Evolutionary conservation across 768 basidiomycete species (phyloP).

Genomic region (Tylopilus balloui): DNA sequence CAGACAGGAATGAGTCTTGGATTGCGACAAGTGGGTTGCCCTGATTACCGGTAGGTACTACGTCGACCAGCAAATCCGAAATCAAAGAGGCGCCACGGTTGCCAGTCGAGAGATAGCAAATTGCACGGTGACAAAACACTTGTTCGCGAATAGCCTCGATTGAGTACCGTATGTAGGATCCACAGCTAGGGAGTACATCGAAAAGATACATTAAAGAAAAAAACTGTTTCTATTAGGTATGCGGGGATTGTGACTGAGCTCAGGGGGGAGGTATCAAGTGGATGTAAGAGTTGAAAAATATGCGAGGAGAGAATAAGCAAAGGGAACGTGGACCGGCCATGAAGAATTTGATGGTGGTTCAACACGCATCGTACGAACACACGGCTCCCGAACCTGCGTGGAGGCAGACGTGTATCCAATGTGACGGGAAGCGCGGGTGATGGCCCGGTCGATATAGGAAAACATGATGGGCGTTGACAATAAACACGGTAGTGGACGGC

Average conservation of each 20-base stretch:
- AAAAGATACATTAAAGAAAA: constrained; percentile 24
- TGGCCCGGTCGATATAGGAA: constrained; percentile 6
- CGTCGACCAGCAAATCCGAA: not conserved
- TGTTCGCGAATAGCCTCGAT: constrained; percentile 14
- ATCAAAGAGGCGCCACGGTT: not conserved
- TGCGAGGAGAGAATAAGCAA: constrained; percentile 4
- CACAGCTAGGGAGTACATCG: constrained; percentile 23
- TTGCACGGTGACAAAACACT: not conserved
- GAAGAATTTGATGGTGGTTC: constrained; percentile 7
- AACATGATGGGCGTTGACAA: constrained; percentile 2
- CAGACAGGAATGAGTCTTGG: not conserved
- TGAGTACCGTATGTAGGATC: constrained; percentile 21
- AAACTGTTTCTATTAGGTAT: constrained; percentile 25
- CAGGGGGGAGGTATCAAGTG: constrained; percentile 22
- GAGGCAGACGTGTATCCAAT: constrained; percentile 5
- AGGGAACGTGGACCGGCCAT: constrained; percentile 20
- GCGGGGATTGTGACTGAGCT: constrained; percentile 18
- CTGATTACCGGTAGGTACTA: not conserved
- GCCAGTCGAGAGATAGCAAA: not conserved
- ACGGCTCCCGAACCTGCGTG: constrained; percentile 4
- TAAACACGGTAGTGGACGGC: constrained; percentile 3
- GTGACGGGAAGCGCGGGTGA: not conserved
- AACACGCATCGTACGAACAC: constrained; percentile 6
- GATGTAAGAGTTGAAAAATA: constrained; percentile 13
- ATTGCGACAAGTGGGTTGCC: not conserved